phyloP scores from a whole-genome alignment of 441 rosid species.

The Croton setiger region DNA sequence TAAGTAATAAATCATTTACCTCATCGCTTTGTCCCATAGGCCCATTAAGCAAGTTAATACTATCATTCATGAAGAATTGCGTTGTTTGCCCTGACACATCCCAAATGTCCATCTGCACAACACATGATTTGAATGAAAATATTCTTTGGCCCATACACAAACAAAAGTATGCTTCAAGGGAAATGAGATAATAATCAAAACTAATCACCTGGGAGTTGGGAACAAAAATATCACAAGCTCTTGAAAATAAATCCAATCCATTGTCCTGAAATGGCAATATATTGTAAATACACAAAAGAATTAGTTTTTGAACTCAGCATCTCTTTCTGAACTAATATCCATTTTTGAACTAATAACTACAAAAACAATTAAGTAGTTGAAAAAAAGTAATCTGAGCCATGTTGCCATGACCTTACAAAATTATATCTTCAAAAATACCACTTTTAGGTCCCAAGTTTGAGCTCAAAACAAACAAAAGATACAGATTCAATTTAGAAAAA shows the following conservation, averaged over 20 bases:
- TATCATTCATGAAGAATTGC: slow-evolving; percentile 39
- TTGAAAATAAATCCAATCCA: slow-evolving; percentile 30
- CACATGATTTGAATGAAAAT: slow-evolving; percentile 14
- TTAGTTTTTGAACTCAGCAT: too few relatives aligned
- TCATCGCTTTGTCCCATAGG: slow-evolving; percentile 34
- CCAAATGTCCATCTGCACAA: slow-evolving; percentile 56
- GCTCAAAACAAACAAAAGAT: too few relatives aligned
- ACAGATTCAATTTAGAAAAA: too few relatives aligned
- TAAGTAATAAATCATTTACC: slow-evolving; percentile 29
- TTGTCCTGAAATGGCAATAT: slow-evolving; percentile 48
- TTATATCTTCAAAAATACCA: neutral
- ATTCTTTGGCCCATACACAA: slow-evolving; percentile 3
- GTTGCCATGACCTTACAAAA: neutral
- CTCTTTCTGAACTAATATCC: too few relatives aligned
- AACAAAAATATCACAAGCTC: slow-evolving; percentile 50
- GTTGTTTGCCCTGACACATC: slow-evolving; percentile 65
- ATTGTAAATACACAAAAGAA: slow-evolving; percentile 14
- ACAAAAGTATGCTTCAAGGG: slow-evolving; percentile 6
- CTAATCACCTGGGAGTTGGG: slow-evolving; percentile 41
- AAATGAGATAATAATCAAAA: slow-evolving; percentile 11
- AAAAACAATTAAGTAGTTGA: neutral
- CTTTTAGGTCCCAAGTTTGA: neutral
- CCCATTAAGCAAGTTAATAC: slow-evolving; percentile 26
- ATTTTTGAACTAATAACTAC: neutral
- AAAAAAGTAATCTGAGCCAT: neutral